These are phyloP conservation scores for Nicotiana tabacum DNA, from an alignment of 257 asterid species.

Conservation along the genomic window DNA sequence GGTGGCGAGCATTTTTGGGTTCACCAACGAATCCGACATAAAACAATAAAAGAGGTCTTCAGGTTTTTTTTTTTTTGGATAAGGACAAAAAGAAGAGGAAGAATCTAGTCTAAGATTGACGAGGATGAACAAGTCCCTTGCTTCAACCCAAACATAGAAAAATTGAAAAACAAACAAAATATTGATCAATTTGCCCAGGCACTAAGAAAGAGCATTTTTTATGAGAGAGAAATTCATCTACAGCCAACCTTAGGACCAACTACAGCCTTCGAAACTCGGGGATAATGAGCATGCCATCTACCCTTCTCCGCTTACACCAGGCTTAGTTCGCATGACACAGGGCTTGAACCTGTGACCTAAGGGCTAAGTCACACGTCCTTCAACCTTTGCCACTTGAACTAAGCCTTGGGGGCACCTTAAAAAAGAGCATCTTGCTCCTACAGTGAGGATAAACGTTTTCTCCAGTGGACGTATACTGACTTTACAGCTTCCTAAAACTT, in stretches of 20 bases:
- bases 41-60: not conserved
- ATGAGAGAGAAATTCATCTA: no score
- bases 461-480: not conserved
- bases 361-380: no score
- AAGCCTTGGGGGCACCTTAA: not conserved
- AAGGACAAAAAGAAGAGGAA: not conserved
- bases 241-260: no score
- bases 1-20: not conserved
- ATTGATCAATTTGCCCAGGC: not conserved
- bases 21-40: not conserved
- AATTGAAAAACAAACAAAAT: not conserved
- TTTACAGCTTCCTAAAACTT: not conserved
- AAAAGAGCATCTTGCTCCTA: not conserved
- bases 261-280: no score
- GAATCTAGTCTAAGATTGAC: not conserved
- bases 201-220: not conserved
- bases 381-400: no score
- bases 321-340: no score
- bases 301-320: no score
- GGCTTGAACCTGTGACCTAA: no score
- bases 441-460: not conserved
- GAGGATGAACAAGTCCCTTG: not conserved
- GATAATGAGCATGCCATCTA: no score
- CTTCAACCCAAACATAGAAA: not conserved
- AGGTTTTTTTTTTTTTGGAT: not conserved